Conservation (phyloP, 805 yeast genomes). For the Yarrowia sp. region DNA sequence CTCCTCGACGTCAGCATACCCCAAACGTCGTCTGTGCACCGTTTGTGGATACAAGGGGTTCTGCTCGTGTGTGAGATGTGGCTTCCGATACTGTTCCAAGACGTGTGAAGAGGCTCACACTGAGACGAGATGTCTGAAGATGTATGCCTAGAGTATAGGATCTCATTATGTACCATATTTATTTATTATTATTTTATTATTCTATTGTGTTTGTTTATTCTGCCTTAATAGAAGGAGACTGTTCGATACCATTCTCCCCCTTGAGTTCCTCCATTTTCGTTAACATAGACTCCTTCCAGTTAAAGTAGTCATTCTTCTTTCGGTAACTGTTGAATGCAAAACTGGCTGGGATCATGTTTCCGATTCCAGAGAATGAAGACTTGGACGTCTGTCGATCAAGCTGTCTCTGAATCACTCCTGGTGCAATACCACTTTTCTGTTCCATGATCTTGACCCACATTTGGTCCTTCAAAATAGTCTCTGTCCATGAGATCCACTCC, state of each 20-base stretch:
- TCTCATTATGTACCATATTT: background rate
- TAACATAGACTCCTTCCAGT: slow-evolving; percentile 29
- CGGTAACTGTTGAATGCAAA: slow-evolving; percentile 30
- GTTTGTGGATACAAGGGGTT: slow-evolving; percentile 45
- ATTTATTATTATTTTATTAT: background rate
- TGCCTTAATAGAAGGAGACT: background rate
- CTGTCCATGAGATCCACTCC: slow-evolving; percentile 40
- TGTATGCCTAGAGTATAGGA: slow-evolving; percentile 33
- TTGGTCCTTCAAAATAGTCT: slow-evolving; percentile 39
- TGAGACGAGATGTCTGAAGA: slow-evolving; percentile 41
- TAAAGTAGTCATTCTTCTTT: slow-evolving; percentile 29
- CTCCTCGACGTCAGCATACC: slow-evolving; percentile 41
- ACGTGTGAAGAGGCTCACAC: slow-evolving; percentile 41
- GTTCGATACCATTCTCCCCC: background rate
- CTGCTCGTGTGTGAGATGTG: slow-evolving; percentile 41
- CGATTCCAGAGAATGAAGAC: slow-evolving; percentile 32
- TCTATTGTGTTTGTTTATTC: too few species aligned
- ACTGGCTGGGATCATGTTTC: slow-evolving; percentile 33
- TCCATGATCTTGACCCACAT: slow-evolving; percentile 35
- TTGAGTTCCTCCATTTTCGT: background rate
- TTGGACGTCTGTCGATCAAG: slow-evolving; percentile 25
- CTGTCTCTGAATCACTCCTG: background rate
- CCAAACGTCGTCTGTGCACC: slow-evolving; percentile 39
- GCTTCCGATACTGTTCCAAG: slow-evolving; percentile 40
- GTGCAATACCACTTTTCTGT: slow-evolving; percentile 33